Base-by-base conservation (phyloP, 2,329 filamentous ascomycete genomes). In the Aspergillus transmontanensis region DNA sequence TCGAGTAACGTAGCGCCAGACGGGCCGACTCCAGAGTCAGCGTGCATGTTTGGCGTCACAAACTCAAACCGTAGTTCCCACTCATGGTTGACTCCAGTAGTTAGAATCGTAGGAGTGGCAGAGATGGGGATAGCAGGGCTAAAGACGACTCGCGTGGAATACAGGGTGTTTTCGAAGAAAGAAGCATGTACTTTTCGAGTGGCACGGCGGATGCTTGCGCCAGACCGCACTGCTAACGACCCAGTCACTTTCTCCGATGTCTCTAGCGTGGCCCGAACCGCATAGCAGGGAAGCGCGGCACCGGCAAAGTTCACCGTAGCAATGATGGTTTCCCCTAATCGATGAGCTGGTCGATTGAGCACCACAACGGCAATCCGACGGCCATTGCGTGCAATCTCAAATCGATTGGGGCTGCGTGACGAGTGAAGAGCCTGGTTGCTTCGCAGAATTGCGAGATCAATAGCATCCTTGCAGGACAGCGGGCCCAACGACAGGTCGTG, bases 21-120 rank as follows among this genome's bases (percentile, higher is more conserved):
- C 26, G 72, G 79, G 65, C 72, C 73, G 4, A 69, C 65, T 9
- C 79, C 75, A 28, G 72, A 69, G 10, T 81, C 80, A 43, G 75
- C 71, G 36, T 77, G 75, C 11, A 71, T 69, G 46, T 85, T 87
- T 6, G 91, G 89, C 6, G 94, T 94, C 30, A 97, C 93, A 78
- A 99, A 99, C 78, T 98, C 94, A 62, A 99, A 88, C 1, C 92
- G 84, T 39, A 99, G 82, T 75, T 90, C 91, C 95, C 95, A 99
- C 68, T 93, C 90, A 30, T 97, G 82, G 67, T 87, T 91, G 4
- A 99, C 87, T 2, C 94, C 94, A 65, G 89, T 96, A 0, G 95
- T 99, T 54, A 96, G 86, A 69, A 99, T 96, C 67, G 95, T 93
- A 0, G 95, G 95, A 0, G 94, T 97, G 0, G 92, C 93, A 16